phyloP scores from a whole-genome alignment of 805 yeast genomes.

The Saturnispora hagleri region DNA sequence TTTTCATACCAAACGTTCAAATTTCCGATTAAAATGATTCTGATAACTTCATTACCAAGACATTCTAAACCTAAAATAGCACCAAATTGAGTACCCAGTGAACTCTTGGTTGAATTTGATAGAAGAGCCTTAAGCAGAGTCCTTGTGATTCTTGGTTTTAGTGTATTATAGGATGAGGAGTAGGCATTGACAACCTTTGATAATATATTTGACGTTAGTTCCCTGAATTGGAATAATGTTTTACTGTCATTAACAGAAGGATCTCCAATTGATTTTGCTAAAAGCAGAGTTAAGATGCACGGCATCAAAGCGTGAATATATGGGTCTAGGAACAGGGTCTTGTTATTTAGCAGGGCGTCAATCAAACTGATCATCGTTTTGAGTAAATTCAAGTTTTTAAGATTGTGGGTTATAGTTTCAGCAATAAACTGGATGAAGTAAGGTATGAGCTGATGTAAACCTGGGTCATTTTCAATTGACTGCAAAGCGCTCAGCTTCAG shows the following conservation, averaged over 20 bases:
- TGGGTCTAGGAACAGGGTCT: constrained; percentile 84
- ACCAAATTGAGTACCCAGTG: constrained; percentile 88
- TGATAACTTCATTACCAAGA: constrained; percentile 79
- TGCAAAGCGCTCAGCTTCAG: constrained; percentile 74
- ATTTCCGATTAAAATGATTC: constrained; percentile 79
- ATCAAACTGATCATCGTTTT: constrained; percentile 84
- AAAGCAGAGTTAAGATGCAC: constrained; percentile 78
- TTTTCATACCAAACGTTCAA: constrained; percentile 63
- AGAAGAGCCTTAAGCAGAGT: constrained; percentile 85
- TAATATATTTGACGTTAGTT: constrained; percentile 76
- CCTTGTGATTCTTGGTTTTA: constrained; percentile 89
- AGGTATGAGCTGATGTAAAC: constrained; percentile 92
- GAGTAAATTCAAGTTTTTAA: constrained; percentile 59
- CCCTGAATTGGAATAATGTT: constrained; percentile 58
- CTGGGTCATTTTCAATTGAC: constrained; percentile 85
- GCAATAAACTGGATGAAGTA: constrained; percentile 94
- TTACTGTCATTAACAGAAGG: constrained; percentile 16
- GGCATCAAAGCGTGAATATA: constrained; percentile 96
- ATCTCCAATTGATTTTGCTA: constrained; percentile 80
- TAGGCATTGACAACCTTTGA: constrained; percentile 70
- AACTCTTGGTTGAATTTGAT: constrained; percentile 57
- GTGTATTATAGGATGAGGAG: constrained; percentile 78
- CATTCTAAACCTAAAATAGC: constrained; percentile 77
- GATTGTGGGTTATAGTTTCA: constrained; percentile 85
- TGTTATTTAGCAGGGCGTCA: constrained; percentile 73